Evolutionary conservation across 2,329 filamentous ascomycete species (phyloP).

Genomic region (Thielaviopsis ethacetica): DNA sequence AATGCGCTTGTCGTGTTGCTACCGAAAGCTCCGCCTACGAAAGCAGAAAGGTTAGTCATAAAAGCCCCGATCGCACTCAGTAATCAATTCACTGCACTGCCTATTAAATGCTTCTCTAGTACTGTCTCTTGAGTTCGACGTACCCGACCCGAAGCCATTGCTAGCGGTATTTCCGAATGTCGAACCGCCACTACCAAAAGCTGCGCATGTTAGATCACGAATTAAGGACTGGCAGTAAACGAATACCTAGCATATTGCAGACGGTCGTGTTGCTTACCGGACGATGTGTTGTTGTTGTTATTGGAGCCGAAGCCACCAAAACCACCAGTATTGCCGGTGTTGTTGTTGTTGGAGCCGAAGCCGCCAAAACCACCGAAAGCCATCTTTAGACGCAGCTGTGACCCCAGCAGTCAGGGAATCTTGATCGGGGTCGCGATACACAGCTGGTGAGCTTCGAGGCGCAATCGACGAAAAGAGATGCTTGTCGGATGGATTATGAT

Average conservation of each 20-base stretch:
- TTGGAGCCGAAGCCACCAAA: conserved; percentile 32
- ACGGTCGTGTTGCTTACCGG: conserved; percentile 9
- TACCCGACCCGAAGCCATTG: conserved; percentile 22
- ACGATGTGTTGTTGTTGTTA: conserved; percentile 20
- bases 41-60: background rate
- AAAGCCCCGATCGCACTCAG: conserved; percentile 1
- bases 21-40: conserved; percentile 13
- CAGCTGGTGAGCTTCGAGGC: background rate
- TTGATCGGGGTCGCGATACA: background rate
- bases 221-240: conserved; percentile 26
- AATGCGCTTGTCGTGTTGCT: conserved; percentile 22
- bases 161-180: conserved; percentile 28
- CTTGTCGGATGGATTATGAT: background rate
- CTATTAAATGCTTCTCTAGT: background rate
- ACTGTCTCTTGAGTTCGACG: conserved; percentile 18
- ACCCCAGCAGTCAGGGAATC: background rate
- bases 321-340: conserved; percentile 24
- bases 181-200: conserved; percentile 19
- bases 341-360: conserved; percentile 32
- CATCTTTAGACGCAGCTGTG: background rate
- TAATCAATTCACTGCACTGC: background rate
- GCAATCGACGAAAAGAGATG: background rate
- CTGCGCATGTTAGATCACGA: conserved; percentile 2
- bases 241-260: background rate
- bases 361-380: conserved; percentile 28